Percentiles rank a stretch among this genome's conserved stretches.
These are phyloP conservation scores for Monosporozyma siamensis DNA, from an alignment of 805 yeast species.

Conservation along the genomic window DNA sequence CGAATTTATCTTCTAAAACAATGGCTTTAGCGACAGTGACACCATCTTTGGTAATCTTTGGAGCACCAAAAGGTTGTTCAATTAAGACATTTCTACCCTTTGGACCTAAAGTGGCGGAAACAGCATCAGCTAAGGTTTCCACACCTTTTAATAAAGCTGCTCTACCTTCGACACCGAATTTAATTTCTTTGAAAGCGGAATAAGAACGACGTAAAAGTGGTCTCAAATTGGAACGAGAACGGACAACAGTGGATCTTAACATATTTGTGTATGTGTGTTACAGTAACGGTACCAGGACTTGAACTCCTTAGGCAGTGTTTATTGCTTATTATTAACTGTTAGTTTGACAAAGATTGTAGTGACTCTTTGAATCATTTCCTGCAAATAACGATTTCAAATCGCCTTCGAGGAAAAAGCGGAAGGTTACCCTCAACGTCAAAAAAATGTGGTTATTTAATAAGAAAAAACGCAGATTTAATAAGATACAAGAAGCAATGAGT, in stretches of 20 bases:
- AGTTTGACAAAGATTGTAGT: no score
- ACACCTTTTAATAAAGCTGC: conserved; percentile 92
- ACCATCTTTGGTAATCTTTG: conserved; percentile 98
- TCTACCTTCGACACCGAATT: conserved; percentile 95
- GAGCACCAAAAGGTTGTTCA: conserved; percentile 94
- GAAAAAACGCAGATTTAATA: no score
- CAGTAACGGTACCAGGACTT: not conserved
- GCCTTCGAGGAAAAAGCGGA: no score
- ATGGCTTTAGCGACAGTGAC: conserved; percentile 91
- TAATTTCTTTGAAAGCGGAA: conserved; percentile 76
- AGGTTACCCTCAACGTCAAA: no score
- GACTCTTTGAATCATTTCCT: no score
- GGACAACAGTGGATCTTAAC: conserved; percentile 17
- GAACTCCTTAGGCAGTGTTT: not conserved
- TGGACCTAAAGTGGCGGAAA: conserved; percentile 93
- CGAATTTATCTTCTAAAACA: conserved; percentile 78
- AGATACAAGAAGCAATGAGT: not conserved
- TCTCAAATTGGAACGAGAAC: conserved; percentile 10
- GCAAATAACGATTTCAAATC: no score
- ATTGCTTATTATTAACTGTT: no score
- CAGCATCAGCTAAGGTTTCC: conserved; percentile 90
- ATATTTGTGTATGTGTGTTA: no score
- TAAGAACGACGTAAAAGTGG: conserved; percentile 24
- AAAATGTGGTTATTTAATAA: no score
- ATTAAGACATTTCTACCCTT: conserved; percentile 95